Evolutionary conservation across 1,284 basidiomycete genomes (phyloP).

Genomic region (Boletus hoseneyae): DNA sequence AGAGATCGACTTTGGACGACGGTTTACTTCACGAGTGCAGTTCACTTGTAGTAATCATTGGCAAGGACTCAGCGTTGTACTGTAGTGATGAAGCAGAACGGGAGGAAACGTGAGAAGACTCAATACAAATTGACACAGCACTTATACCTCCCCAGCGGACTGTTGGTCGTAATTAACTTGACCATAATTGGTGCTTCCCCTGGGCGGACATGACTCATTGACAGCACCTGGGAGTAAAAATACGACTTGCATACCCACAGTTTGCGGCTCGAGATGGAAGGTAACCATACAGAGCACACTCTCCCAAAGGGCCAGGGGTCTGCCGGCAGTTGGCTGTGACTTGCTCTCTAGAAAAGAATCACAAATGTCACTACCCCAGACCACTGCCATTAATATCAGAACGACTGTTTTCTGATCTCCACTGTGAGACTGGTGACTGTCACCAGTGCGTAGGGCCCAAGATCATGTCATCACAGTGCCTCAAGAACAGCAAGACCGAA

Average conservation of each 20-base stretch:
- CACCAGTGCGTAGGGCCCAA: too few species aligned
- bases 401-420: too few species aligned
- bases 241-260: too few species aligned
- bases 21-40: slow-evolving; percentile 11
- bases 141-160: slow-evolving; percentile 13
- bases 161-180: slow-evolving; percentile 11
- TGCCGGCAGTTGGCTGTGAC: too few species aligned
- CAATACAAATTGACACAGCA: slow-evolving; percentile 2
- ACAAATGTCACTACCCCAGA: background rate
- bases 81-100: slow-evolving; percentile 12
- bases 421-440: too few species aligned
- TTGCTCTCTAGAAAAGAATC: too few species aligned
- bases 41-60: slow-evolving; percentile 16
- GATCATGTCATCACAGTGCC: background rate
- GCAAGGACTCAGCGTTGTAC: slow-evolving; percentile 1
- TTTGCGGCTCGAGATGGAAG: background rate
- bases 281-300: slow-evolving; percentile 6
- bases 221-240: too few species aligned
- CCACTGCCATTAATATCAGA: background rate
- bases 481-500: background rate
- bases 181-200: slow-evolving; percentile 1
- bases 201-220: background rate
- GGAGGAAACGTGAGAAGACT: slow-evolving; percentile 20
- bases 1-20: slow-evolving; percentile 1
- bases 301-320: background rate